Base-by-base conservation (phyloP, 176 grass and related monocot species). In the Typha latifolia region DNA sequence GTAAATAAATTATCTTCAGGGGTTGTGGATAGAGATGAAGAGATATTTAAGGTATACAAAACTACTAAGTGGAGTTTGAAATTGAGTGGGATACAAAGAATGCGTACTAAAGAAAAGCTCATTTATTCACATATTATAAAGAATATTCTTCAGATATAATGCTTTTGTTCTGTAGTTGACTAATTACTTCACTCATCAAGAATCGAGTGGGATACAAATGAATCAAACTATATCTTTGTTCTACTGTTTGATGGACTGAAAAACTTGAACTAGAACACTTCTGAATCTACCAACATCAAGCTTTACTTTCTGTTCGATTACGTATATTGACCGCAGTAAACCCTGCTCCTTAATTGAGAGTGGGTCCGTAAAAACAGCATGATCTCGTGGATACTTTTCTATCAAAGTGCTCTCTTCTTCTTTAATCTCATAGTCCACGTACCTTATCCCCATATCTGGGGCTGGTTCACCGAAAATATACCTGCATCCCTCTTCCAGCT, bases 271-370 rank as follows among this genome's bases (percentile, higher is more conserved):
- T 14, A 93, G 73, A 5, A 76, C 31, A 0, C 72, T 72, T 32
- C 80, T 53, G 77, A 96, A 96, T 32, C 82, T 74, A 43, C 51
- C 64, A 67, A 96, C 70, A 78, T 96, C 71, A 24, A 96, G 75
- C 57, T 82, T 72, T 37, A 96, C 88, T 72, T 91, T 84, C 71
- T 96, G 92, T 74, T 89, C 80, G 72, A 91, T 82, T 14, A 96
- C 82, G 63, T 86, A 96, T 4, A 75, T 71, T 12, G 62, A 55
- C 74, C 78, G 82, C 59, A 96, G 66, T 79, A 81, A 96, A 0
- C 92, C 92, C 6, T 84, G 73, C 65, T 49, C 57, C 57, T 81
- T 84, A 29, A 96, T 84, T 49, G 71, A 86, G 14, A 69, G 63
- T 0, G 92, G 92, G 65, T 96, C 62, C 6, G 84, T 96, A 84